phyloP scores from a whole-genome alignment of 768 basidiomycete species.

The Mycena chlorophos region DNA sequence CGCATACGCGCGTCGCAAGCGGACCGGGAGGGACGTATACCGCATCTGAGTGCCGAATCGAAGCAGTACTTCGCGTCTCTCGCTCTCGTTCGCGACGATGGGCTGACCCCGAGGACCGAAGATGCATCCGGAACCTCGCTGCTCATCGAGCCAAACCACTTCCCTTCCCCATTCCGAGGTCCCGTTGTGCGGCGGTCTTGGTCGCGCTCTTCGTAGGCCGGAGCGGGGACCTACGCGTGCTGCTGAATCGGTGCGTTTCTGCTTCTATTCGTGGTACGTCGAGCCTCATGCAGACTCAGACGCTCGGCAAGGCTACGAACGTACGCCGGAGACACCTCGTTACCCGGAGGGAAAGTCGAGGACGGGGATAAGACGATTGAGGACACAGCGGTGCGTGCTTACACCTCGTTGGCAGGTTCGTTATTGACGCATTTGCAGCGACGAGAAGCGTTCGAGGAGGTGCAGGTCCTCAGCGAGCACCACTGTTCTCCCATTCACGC shows the following conservation, averaged over 20 bases:
- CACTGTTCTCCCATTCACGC: not conserved
- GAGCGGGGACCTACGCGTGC: constrained; percentile 79
- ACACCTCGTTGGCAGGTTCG: not conserved
- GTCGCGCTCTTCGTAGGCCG: constrained; percentile 86
- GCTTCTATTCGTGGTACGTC: not conserved
- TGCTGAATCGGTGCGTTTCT: constrained; percentile 71
- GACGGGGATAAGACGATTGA: constrained; percentile 65
- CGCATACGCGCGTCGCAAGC: not conserved
- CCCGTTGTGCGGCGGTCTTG: constrained; percentile 71
- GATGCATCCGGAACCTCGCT: constrained; percentile 59
- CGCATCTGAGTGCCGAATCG: not conserved
- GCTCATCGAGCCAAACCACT: constrained; percentile 46
- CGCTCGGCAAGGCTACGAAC: constrained; percentile 70
- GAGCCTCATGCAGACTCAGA: constrained; percentile 36
- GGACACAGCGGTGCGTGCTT: constrained; percentile 35
- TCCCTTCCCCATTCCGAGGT: constrained; percentile 50
- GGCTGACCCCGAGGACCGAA: no score
- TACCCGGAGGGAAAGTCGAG: constrained; percentile 86
- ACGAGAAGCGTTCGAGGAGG: constrained; percentile 91
- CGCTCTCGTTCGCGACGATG: not conserved
- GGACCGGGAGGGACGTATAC: no score
- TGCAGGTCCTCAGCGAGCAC: constrained; percentile 28
- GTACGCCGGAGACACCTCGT: constrained; percentile 85
- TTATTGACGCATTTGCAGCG: constrained; percentile 45
- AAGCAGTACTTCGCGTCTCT: not conserved